Base-by-base conservation (phyloP, 2,329 filamentous ascomycete species). In the Lachnellula cervina region DNA sequence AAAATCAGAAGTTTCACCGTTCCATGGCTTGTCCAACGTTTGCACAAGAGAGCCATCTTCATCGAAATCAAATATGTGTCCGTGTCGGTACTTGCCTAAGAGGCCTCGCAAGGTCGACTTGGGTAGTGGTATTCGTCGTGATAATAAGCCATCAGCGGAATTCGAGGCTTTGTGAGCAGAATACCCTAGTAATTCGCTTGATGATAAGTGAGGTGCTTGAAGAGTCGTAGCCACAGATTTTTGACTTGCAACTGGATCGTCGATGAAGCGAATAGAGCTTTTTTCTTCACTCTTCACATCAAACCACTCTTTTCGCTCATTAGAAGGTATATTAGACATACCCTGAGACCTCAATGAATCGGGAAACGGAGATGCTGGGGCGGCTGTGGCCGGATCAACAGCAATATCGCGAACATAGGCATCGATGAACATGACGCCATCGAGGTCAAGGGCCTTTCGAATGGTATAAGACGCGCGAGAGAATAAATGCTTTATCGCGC, bases 351-450 rank as follows among this genome's bases (percentile, higher is more conserved):
- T n/a, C 6, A 40, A 8, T 21, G 34, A 17, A 8, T 28, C 34
- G 3, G 37, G n/a, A n/a, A 23, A 23, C 16, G 19, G 16, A 40
- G 37, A 7, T 14, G 11, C 19, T 4, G 45, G 17, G 5, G 43
- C 11, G 4, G 28, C 7, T 28, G 34, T 54, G 16, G 23, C 40
- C 7, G 32, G 48, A 17, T 42, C 48, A 28, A 54, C 17, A 4
- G 49, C 56, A 17, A 51, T 35, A 45, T 60, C 56, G 16, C 56
- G 58, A 14, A 59, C 50, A n/a, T 49, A 60, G 11, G 60, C 58
- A 49, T 63, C 62, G 16, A 64, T 43, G 43, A 64, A 61, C 8
- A 64, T 44, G 8, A 61, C 54, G 0, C 63, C 62, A 45, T 65
- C 61, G 9, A 65, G 49, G 32, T 58, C 55, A n/a, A 57, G 44